phyloP scores from a whole-genome alignment of 768 basidiomycete genomes.

The Termitomyces sp. region DNA sequence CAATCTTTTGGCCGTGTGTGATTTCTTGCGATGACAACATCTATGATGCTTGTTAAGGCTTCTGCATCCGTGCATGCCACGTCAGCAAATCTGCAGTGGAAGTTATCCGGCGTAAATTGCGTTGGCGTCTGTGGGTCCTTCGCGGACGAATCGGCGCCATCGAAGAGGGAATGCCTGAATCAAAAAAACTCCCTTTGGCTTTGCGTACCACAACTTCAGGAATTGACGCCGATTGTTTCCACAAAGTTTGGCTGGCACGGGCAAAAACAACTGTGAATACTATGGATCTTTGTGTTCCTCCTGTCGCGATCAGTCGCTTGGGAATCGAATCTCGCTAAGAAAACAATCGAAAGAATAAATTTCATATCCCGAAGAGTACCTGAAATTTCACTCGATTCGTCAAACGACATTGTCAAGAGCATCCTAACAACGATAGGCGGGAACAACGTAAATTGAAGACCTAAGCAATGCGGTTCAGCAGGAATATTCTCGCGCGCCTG shows the following conservation, averaged over 20 bases:
- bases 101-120: neutral
- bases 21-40: neutral
- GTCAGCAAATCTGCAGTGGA: neutral
- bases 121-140: neutral
- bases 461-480: neutral
- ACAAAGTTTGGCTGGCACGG: too few relatives aligned
- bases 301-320: neutral
- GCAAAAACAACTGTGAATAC: neutral
- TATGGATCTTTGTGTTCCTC: neutral
- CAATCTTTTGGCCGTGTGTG: neutral
- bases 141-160: neutral
- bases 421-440: neutral
- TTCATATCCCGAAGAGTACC: slow-evolving; percentile 6
- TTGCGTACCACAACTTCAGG: too few relatives aligned
- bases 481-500: neutral
- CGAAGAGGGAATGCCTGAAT: neutral
- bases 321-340: slow-evolving; percentile 1
- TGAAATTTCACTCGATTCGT: neutral
- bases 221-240: neutral
- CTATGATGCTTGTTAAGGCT: neutral
- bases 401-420: neutral
- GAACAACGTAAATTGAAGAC: neutral
- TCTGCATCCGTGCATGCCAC: neutral
- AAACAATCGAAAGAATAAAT: neutral
- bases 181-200: too few relatives aligned